These are phyloP conservation scores for Scheffersomyces quercinus DNA, from an alignment of 1,139 yeast species.

Conservation along the genomic window DNA sequence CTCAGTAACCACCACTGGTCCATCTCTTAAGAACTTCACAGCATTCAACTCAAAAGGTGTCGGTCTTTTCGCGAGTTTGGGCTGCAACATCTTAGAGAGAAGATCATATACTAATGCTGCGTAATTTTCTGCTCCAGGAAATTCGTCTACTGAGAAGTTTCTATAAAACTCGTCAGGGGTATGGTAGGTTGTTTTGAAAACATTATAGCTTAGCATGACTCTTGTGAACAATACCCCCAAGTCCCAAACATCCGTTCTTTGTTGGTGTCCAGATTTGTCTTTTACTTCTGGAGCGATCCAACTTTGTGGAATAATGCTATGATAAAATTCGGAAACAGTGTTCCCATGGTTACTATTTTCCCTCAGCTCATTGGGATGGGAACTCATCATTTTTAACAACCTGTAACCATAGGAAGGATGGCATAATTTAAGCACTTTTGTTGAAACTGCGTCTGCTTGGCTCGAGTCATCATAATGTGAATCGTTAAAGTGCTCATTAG, in stretches of 20 bases:
- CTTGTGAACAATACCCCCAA: slow-evolving; percentile 78
- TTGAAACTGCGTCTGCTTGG: slow-evolving; percentile 4
- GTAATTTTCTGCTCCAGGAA: slow-evolving; percentile 32
- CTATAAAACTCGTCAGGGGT: slow-evolving; percentile 65
- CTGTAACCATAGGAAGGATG: slow-evolving; percentile 74
- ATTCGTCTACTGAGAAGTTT: slow-evolving; percentile 35
- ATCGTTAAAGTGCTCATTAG: slow-evolving; percentile 2
- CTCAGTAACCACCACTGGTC: slow-evolving; percentile 34
- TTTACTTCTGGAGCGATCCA: slow-evolving; percentile 84
- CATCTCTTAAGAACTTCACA: slow-evolving; percentile 75
- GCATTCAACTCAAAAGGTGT: slow-evolving; percentile 84
- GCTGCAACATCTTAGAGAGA: slow-evolving; percentile 62
- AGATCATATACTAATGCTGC: slow-evolving; percentile 58
- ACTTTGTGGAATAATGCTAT: slow-evolving; percentile 21
- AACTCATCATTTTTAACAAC: slow-evolving; percentile 57
- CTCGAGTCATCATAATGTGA: slow-evolving; percentile 3
- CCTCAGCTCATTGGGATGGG: slow-evolving; percentile 41
- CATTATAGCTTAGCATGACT: slow-evolving; percentile 59
- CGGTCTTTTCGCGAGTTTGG: slow-evolving; percentile 70
- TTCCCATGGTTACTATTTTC: slow-evolving; percentile 1
- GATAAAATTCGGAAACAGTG: slow-evolving; percentile 11
- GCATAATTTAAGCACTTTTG: slow-evolving; percentile 55
- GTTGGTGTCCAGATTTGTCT: slow-evolving; percentile 48
- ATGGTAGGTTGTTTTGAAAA: slow-evolving; percentile 47
- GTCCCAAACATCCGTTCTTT: slow-evolving; percentile 92